Percentiles rank a stretch among this genome's conserved stretches.
These are phyloP conservation scores for Colletotrichum horii DNA, from an alignment of 2,329 filamentous ascomycete genomes.

Conservation along the genomic window DNA sequence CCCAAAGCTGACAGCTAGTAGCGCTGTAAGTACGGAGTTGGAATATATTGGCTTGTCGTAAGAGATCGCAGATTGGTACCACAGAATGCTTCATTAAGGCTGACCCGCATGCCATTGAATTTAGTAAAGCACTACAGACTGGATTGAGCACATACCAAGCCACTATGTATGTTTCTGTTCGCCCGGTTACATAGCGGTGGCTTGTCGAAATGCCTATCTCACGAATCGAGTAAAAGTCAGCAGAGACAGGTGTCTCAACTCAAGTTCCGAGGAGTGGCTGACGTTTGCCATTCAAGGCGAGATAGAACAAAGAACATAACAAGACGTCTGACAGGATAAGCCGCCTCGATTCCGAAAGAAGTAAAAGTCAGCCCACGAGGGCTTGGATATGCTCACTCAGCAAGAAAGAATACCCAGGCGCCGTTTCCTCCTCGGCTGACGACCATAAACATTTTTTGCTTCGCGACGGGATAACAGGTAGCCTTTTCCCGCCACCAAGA, in stretches of 20 bases:
- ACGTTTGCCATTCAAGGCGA: neutral
- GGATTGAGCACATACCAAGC: neutral
- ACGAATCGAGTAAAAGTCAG: neutral
- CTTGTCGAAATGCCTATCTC: neutral
- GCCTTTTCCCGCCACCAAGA: neutral
- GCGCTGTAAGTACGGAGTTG: neutral
- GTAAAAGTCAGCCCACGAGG: neutral
- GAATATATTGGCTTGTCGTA: neutral
- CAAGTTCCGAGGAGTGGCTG: neutral
- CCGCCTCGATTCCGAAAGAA: neutral
- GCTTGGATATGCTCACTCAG: neutral
- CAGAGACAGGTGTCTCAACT: neutral
- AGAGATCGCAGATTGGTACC: neutral
- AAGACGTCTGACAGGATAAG: neutral
- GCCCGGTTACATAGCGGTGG: neutral
- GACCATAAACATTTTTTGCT: neutral
- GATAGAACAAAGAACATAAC: neutral
- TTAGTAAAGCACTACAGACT: neutral
- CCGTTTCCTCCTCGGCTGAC: neutral
- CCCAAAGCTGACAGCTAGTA: neutral
- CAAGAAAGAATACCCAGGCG: neutral
- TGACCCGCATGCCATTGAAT: neutral
- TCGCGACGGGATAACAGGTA: accelerated
- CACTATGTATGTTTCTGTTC: neutral
- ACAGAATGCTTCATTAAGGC: neutral